Conservation (phyloP, 176 grass and related monocot species). For the Ampelocalamus luodianensis region DNA sequence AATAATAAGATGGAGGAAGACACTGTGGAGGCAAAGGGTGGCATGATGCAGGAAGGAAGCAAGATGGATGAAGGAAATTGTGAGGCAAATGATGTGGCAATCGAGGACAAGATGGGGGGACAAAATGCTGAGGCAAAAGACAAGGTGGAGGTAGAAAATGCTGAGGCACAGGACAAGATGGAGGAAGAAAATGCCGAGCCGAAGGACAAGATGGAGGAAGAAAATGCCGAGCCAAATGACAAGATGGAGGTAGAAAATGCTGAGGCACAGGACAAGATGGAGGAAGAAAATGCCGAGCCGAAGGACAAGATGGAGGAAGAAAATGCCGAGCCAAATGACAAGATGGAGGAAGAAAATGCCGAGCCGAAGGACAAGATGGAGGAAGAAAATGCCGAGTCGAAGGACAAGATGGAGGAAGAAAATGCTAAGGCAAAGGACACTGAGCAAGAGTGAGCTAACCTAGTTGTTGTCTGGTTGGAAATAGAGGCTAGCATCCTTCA, state of each 20-base stretch:
- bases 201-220: constrained; percentile 13
- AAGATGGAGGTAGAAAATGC: background rate
- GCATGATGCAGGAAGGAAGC: constrained; percentile 29
- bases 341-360: constrained; percentile 21
- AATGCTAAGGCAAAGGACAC: constrained; percentile 25
- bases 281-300: constrained; percentile 19
- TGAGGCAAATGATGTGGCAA: constrained; percentile 3
- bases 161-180: background rate
- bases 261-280: background rate
- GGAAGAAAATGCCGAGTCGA: background rate
- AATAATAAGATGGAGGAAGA: constrained; percentile 44
- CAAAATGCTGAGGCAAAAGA: constrained; percentile 18
- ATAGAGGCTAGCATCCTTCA: background rate
- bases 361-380: too few relatives aligned
- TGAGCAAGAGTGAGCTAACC: constrained; percentile 45
- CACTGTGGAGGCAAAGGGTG: constrained; percentile 3
- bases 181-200: constrained; percentile 5
- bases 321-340: background rate
- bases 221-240: background rate
- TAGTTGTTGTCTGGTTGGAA: constrained; percentile 14
- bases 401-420: constrained; percentile 26
- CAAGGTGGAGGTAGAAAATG: constrained; percentile 28
- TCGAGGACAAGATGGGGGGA: constrained; percentile 18
- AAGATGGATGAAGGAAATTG: constrained; percentile 1
- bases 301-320: constrained; percentile 34